Percentiles rank a stretch among this genome's conserved stretches.
These are phyloP conservation scores for Barnettozyma populi DNA, from an alignment of 805 yeast species.

Conservation along the genomic window DNA sequence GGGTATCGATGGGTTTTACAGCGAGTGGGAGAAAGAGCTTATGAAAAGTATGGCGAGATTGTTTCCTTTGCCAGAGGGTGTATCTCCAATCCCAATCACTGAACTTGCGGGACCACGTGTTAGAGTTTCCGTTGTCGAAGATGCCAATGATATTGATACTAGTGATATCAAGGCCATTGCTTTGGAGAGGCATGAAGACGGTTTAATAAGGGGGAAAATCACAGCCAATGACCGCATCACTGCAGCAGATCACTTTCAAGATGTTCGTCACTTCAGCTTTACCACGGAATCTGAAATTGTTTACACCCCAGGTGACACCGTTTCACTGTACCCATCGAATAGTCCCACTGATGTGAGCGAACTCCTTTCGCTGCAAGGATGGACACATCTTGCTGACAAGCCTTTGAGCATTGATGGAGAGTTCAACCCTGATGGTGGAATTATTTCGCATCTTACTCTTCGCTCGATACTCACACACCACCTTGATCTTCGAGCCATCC, in stretches of 20 bases:
- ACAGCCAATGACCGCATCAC: conserved; percentile 58
- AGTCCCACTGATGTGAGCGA: conserved; percentile 55
- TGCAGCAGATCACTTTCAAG: conserved; percentile 74
- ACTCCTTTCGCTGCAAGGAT: conserved; percentile 63
- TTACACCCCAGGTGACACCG: conserved; percentile 76
- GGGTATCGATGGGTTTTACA: conserved; percentile 70
- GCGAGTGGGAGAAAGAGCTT: conserved; percentile 62
- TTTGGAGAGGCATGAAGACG: conserved; percentile 25
- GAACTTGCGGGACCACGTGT: conserved; percentile 36
- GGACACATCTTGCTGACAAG: conserved; percentile 69
- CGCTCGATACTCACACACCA: conserved; percentile 71
- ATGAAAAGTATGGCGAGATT: conserved; percentile 30
- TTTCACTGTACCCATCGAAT: conserved; percentile 73
- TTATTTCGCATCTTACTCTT: conserved; percentile 58
- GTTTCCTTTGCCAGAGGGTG: conserved; percentile 32
- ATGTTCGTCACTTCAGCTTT: conserved; percentile 57
- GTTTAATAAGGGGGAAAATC: conserved; percentile 39
- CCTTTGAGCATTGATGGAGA: conserved; percentile 30
- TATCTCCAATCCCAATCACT: conserved; percentile 28
- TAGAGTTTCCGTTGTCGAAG: conserved; percentile 24
- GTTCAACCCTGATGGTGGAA: conserved; percentile 48
- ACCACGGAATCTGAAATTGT: conserved; percentile 18
- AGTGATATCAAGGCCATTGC: conserved; percentile 26
- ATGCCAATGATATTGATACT: conserved; percentile 28
- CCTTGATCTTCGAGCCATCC: conserved; percentile 76